Conservation (phyloP, 352 stramenopile species). For the Saprolegnia diclina region DNA sequence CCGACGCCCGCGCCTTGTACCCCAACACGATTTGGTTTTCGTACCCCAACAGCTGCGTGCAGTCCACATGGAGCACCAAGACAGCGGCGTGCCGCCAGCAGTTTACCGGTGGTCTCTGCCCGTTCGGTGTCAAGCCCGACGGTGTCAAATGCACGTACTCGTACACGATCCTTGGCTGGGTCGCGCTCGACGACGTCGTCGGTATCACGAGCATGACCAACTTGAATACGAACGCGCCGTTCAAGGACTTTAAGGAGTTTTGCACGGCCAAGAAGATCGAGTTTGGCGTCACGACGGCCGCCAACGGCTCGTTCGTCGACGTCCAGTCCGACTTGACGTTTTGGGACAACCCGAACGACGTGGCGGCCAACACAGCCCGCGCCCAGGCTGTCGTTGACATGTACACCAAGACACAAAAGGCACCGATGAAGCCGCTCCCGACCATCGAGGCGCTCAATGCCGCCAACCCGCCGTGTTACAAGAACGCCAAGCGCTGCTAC, state of each 20-base stretch:
- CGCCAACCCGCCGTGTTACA: slow-evolving; percentile 35
- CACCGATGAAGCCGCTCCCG: slow-evolving; percentile 30
- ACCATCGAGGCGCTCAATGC: slow-evolving; percentile 27
- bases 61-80: slow-evolving; percentile 51
- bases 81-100: slow-evolving; percentile 42
- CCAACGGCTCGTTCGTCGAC: background rate
- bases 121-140: slow-evolving; percentile 47
- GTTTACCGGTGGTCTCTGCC: slow-evolving; percentile 57
- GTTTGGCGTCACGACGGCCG: background rate
- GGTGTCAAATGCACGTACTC: slow-evolving; percentile 68
- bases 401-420: slow-evolving; percentile 43
- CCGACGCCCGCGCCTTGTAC: slow-evolving; percentile 38
- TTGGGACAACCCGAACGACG: slow-evolving; percentile 35
- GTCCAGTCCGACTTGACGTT: slow-evolving; percentile 55
- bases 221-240: slow-evolving; percentile 30
- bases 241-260: slow-evolving; percentile 62
- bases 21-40: slow-evolving; percentile 74
- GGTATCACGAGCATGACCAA: slow-evolving; percentile 61
- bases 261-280: slow-evolving; percentile 40
- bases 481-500: slow-evolving; percentile 29
- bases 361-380: slow-evolving; percentile 36
- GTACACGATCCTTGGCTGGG: slow-evolving; percentile 73
- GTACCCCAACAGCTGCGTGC: slow-evolving; percentile 66
- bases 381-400: slow-evolving; percentile 38
- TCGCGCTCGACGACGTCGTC: slow-evolving; percentile 72